phyloP scores from a whole-genome alignment of 1,284 basidiomycete species.

The Meira nashicola region DNA sequence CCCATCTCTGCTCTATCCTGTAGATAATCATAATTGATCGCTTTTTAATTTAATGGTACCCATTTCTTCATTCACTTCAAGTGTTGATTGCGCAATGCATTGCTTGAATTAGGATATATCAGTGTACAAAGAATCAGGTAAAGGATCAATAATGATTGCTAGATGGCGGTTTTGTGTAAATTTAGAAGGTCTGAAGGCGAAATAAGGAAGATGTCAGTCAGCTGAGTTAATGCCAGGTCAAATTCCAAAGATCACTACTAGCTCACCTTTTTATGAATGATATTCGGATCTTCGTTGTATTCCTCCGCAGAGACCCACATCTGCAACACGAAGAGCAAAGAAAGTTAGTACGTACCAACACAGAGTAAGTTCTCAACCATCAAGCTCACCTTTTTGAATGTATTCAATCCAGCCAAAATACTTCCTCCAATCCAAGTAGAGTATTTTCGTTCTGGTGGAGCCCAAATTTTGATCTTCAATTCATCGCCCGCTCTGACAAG shows the following conservation, averaged over 20 bases:
- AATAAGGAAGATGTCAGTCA: too few relatives aligned
- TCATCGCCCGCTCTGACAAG: conserved; percentile 76
- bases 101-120: too few relatives aligned
- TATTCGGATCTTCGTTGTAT: conserved; percentile 97
- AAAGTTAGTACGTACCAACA: background rate
- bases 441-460: conserved; percentile 99
- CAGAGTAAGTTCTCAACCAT: conserved; percentile 6
- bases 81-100: too few relatives aligned
- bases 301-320: conserved; percentile 85
- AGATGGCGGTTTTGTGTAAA: too few relatives aligned
- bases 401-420: conserved; percentile 78
- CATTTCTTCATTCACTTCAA: too few relatives aligned
- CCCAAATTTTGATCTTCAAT: conserved; percentile 98
- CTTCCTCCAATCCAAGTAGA: conserved; percentile 96
- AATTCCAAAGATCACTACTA: background rate
- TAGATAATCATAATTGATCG: too few relatives aligned
- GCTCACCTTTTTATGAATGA: conserved; percentile 78
- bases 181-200: too few relatives aligned
- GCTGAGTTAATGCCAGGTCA: too few relatives aligned
- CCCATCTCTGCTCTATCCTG: too few relatives aligned
- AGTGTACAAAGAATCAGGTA: too few relatives aligned
- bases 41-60: too few relatives aligned
- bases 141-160: too few relatives aligned
- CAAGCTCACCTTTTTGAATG: conserved; percentile 82
- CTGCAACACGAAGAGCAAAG: conserved; percentile 1